phyloP scores from a whole-genome alignment of 192 early-diverging fungal genomes.

The Tieghemiomyces parasiticus region DNA sequence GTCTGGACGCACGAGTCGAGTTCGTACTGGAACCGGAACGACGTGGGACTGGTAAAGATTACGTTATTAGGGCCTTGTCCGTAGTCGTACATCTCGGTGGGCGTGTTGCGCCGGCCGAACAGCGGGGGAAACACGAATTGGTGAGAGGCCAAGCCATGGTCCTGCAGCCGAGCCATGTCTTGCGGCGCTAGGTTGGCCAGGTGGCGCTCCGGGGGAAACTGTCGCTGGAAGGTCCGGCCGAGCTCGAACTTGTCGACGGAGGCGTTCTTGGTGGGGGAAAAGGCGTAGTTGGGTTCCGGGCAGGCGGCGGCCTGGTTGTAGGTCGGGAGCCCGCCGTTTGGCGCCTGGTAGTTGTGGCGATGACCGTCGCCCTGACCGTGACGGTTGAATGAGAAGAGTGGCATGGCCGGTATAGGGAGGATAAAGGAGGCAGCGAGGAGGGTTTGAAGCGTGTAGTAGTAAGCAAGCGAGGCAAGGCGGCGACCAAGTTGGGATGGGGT shows the following conservation, averaged over 20 bases:
- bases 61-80: conserved; percentile 2
- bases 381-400: background rate
- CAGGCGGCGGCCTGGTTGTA: background rate
- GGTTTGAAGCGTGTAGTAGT: too few relatives aligned
- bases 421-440: too few relatives aligned
- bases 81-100: background rate
- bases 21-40: background rate
- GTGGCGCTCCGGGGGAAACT: background rate
- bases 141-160: background rate
- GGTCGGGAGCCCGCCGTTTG: background rate
- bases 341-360: background rate
- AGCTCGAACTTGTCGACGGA: background rate
- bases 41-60: background rate
- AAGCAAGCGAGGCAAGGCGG: too few relatives aligned
- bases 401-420: too few relatives aligned
- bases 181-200: background rate
- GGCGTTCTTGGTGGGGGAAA: conserved; percentile 11
- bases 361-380: background rate
- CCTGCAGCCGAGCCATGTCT: background rate
- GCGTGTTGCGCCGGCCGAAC: background rate
- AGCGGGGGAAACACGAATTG: background rate
- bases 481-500: too few relatives aligned
- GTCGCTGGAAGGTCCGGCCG: background rate
- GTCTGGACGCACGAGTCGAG: background rate
- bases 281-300: background rate